phyloP scores from a whole-genome alignment of 257 asterid genomes.

The Eustoma russellianum region DNA sequence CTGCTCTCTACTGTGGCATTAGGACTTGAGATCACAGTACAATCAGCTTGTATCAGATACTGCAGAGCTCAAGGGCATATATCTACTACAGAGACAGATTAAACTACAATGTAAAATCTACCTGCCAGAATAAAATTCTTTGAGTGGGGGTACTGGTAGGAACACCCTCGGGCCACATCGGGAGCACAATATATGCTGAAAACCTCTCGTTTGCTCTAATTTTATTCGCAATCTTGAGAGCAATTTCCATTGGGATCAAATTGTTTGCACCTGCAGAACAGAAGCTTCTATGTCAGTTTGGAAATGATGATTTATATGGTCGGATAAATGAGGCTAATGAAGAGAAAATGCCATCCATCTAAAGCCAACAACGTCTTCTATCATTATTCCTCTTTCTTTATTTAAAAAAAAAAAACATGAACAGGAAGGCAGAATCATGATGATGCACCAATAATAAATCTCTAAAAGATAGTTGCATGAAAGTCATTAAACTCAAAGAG shows the following conservation, averaged over 20 bases:
- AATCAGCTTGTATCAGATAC: too few species aligned
- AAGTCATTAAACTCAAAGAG: too few species aligned
- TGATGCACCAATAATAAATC: too few species aligned
- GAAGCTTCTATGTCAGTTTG: background rate
- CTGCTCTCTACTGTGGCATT: too few species aligned
- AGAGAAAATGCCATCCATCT: background rate
- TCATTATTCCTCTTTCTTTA: too few species aligned
- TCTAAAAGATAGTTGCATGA: too few species aligned
- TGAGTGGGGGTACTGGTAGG: constrained; percentile 84
- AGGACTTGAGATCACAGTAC: too few species aligned
- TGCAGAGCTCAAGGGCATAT: too few species aligned
- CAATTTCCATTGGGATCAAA: constrained; percentile 89
- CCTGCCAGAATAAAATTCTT: constrained; percentile 94
- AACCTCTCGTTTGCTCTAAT: constrained; percentile 64
- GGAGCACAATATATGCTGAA: constrained; percentile 61
- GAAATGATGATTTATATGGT: background rate
- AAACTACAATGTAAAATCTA: constrained; percentile 4
- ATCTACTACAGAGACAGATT: too few species aligned
- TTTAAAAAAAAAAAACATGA: too few species aligned
- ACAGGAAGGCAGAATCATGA: too few species aligned
- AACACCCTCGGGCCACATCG: constrained; percentile 96
- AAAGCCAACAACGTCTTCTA: too few species aligned
- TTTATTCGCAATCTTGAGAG: constrained; percentile 71
- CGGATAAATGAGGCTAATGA: background rate
- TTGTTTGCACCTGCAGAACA: constrained; percentile 69